Evolutionary conservation across 2,329 filamentous ascomycete genomes (phyloP).

Genomic region (Ophiostoma perfectum): DNA sequence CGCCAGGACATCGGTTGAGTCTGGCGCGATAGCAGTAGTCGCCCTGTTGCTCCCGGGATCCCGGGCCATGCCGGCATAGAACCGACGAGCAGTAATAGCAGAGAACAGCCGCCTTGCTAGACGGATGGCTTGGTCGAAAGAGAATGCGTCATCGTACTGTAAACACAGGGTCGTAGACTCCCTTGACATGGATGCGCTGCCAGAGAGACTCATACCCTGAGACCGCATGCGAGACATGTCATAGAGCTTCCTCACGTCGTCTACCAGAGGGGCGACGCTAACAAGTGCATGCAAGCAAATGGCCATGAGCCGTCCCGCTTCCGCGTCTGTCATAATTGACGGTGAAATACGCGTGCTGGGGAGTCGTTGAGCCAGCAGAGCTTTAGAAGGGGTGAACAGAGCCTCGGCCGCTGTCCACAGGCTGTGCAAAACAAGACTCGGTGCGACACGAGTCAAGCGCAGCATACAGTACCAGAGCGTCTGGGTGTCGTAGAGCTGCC

Average conservation of each 20-base stretch:
- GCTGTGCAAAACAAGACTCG: slow-evolving; percentile 57
- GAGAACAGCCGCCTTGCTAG: slow-evolving; percentile 55
- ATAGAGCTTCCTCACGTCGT: slow-evolving; percentile 45
- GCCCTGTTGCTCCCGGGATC: not conserved
- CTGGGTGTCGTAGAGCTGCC: slow-evolving; percentile 53
- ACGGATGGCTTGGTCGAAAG: slow-evolving; percentile 54
- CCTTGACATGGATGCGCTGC: slow-evolving; percentile 41
- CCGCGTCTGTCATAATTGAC: slow-evolving; percentile 39
- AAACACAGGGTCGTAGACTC: slow-evolving; percentile 49
- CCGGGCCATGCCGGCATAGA: slow-evolving; percentile 42
- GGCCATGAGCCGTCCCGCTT: slow-evolving; percentile 51
- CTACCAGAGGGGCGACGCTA: slow-evolving; percentile 50
- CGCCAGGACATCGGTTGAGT: slow-evolving; percentile 40
- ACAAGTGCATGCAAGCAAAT: slow-evolving; percentile 60
- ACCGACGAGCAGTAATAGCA: slow-evolving; percentile 50
- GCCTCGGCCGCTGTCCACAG: slow-evolving; percentile 57
- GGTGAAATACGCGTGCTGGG: slow-evolving; percentile 36
- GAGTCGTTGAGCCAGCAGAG: slow-evolving; percentile 39
- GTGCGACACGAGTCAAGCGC: slow-evolving; percentile 51
- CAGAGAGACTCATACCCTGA: slow-evolving; percentile 46
- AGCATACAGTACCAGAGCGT: slow-evolving; percentile 60
- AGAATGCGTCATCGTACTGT: slow-evolving; percentile 59
- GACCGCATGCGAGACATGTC: slow-evolving; percentile 58
- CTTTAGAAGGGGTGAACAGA: slow-evolving; percentile 52
- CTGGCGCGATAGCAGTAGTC: not conserved